Percentiles rank a stretch among this genome's conserved stretches.
Evolutionary conservation across 2,329 filamentous ascomycete genomes (phyloP).

Genomic region (Colletotrichum lindemuthianum): DNA sequence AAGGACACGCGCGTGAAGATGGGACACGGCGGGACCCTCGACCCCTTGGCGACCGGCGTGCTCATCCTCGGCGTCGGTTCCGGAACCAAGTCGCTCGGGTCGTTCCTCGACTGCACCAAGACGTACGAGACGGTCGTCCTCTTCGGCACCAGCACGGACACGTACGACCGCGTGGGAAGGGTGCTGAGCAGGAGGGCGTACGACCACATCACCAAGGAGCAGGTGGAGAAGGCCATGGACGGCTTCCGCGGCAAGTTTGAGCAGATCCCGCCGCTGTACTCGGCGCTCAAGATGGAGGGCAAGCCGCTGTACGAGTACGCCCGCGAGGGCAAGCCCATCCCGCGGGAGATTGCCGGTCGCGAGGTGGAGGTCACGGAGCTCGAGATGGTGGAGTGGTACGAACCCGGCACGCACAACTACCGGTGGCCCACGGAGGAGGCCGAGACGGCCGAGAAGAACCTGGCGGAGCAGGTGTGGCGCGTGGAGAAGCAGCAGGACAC

Average conservation of each 20-base stretch:
- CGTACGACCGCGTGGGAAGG: slow-evolving; percentile 88
- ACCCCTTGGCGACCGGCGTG: slow-evolving; percentile 93
- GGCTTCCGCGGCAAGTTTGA: slow-evolving; percentile 84
- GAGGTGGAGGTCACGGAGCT: slow-evolving; percentile 81
- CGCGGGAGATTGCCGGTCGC: slow-evolving; percentile 83
- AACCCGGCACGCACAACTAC: slow-evolving; percentile 82
- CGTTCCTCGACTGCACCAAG: slow-evolving; percentile 90
- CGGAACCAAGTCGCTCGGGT: slow-evolving; percentile 83
- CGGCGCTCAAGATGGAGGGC: slow-evolving; percentile 90
- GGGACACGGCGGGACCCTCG: slow-evolving; percentile 94
- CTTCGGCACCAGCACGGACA: slow-evolving; percentile 93
- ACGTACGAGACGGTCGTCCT: slow-evolving; percentile 89
- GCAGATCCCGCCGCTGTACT: slow-evolving; percentile 93
- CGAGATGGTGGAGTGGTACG: slow-evolving; percentile 85
- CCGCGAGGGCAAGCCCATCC: slow-evolving; percentile 85
- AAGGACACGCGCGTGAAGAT: slow-evolving; percentile 83
- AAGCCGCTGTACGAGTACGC: slow-evolving; percentile 98
- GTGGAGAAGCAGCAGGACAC: slow-evolving; percentile 66
- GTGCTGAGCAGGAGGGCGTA: slow-evolving; percentile 80
- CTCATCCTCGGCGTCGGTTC: slow-evolving; percentile 88
- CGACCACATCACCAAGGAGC: slow-evolving; percentile 81
- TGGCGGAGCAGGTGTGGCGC: slow-evolving; percentile 78
- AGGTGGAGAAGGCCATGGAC: slow-evolving; percentile 79
- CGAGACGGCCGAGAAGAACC: slow-evolving; percentile 76
- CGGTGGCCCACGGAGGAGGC: slow-evolving; percentile 85